Percentiles rank a stretch among this genome's conserved stretches.
Conservation (phyloP, 805 yeast species). For the Kuraishia molischiana region DNA sequence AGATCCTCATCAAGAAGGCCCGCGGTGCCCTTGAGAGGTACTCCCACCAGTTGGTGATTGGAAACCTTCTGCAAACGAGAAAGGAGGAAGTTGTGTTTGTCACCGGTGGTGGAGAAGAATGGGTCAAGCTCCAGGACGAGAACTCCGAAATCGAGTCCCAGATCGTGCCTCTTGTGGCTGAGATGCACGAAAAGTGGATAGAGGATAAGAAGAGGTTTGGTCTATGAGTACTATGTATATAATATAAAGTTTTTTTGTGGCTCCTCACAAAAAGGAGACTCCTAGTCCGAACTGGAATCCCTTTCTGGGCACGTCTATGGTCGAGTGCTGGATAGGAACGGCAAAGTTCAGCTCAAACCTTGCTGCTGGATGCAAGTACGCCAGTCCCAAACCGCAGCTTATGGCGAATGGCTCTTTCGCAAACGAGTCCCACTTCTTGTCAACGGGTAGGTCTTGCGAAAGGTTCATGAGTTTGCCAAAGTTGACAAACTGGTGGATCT, state of each 20-base stretch:
- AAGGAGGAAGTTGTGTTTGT: constrained; percentile 86
- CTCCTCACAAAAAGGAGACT: constrained; percentile 34
- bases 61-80: constrained; percentile 83
- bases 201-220: constrained; percentile 16
- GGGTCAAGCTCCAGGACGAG: constrained; percentile 44
- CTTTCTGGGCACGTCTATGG: constrained; percentile 36
- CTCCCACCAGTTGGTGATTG: constrained; percentile 90
- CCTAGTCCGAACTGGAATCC: constrained; percentile 56
- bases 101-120: constrained; percentile 30
- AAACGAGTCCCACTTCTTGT: not conserved
- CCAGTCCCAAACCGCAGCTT: constrained; percentile 37
- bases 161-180: constrained; percentile 70
- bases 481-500: constrained; percentile 37
- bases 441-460: not conserved
- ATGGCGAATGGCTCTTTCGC: constrained; percentile 16
- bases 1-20: constrained; percentile 66
- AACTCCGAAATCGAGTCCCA: constrained; percentile 62
- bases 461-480: constrained; percentile 29
- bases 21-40: constrained; percentile 72
- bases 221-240: constrained; percentile 11
- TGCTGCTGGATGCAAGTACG: constrained; percentile 48
- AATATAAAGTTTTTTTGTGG: not conserved
- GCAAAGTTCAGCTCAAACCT: constrained; percentile 49
- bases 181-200: constrained; percentile 58
- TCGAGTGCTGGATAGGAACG: constrained; percentile 33